Evolutionary conservation across 75 land plant genomes (phyloP), one percentile per base, ranked within the genome.

Genomic region (Ceratopteris richardii): DNA sequence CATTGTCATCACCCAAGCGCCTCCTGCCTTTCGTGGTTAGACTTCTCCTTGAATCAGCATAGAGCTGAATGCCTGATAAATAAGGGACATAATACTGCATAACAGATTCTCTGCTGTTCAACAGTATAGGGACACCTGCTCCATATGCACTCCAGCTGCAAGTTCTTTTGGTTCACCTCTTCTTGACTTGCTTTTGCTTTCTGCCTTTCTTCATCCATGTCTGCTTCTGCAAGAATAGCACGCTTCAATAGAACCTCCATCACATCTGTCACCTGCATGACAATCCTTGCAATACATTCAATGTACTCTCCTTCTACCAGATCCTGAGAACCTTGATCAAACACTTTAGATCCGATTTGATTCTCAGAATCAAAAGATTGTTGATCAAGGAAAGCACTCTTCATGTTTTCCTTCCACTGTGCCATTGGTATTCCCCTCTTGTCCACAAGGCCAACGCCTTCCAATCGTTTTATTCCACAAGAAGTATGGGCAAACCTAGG

Each of bases 211-310:
- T 53, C 6, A 13, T 71, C 83, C 63, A 85, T 57, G 69, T 85
- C 81, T 33, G 81, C 46, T 57, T 88, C 94, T 48, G 94, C 94
- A 47, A 85, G 50, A 29, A 85, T 68, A 24, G 81, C 77, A 66
- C 90, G 70, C 54, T 82, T 88, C 11, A 85, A 66, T 47, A 88
- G 78, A 36, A 57, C 61, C 59, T 88, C 94, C 90, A 88, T 88
- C 20, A 77, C 79, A 66, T 78, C 80, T 36, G 80, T 64, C 0
- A 88, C 80, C 68, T 77, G 65, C 44, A 62, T 61, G 16, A 79
- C 83, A 33, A 80, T 60, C 31, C 59, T 76, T 2, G 87, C 60
- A 27, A 73, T 60, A 52, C 63, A 77, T 51, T 61, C 77, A 19
- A 70, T 74, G 73, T 80, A 83, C 51, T 58, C 68, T 36, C 40